A percentile compares a stretch with the other conserved stretches of the same genome.
Conservation (phyloP, 495 filamentous ascomycete species). For the Neurospora cerealis region DNA sequence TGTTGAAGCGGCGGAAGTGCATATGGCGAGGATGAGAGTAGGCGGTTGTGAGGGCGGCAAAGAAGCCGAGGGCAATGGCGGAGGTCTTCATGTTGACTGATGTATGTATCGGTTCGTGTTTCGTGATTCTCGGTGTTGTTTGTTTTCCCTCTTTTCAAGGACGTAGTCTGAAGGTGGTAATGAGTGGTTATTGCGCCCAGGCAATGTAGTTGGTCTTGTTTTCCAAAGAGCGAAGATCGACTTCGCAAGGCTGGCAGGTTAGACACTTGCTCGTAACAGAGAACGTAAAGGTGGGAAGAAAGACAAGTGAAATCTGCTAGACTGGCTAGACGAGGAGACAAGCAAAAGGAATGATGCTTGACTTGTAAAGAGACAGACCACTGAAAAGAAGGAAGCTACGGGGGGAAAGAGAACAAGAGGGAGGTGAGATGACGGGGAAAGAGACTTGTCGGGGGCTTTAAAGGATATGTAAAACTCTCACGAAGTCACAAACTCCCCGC, state of each 20-base stretch:
- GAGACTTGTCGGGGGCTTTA: constrained; percentile 7
- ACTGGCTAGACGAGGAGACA: constrained; percentile 16
- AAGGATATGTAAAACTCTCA: constrained; percentile 3
- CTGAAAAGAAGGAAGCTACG: constrained; percentile 12
- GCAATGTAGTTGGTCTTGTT: constrained; percentile 8
- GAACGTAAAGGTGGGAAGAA: constrained; percentile 22
- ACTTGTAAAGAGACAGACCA: constrained; percentile 16
- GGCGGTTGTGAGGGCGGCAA: constrained; percentile 34
- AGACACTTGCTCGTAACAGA: constrained; percentile 33
- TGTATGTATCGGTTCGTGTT: constrained; percentile 2
- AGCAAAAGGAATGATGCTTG: constrained; percentile 28
- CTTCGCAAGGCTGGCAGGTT: constrained; percentile 27
- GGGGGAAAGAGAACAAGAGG: constrained; percentile 7
- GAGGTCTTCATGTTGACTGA: constrained; percentile 37
- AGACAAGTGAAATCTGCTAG: constrained; percentile 23
- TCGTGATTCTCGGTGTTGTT: constrained; percentile 2
- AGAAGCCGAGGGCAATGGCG: constrained; percentile 32
- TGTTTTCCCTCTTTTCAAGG: constrained; percentile 2
- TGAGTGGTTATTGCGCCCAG: constrained; percentile 10
- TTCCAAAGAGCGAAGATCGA: constrained; percentile 37
- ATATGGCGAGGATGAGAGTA: constrained; percentile 31
- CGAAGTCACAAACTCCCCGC: background rate
- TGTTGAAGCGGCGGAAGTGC: constrained; percentile 27
- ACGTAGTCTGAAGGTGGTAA: background rate
- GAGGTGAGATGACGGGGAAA: constrained; percentile 4